A percentile compares a stretch with the other conserved stretches of the same genome.
phyloP scores from a whole-genome alignment of 1,284 basidiomycete species.

The Cerioporus squamosus region DNA sequence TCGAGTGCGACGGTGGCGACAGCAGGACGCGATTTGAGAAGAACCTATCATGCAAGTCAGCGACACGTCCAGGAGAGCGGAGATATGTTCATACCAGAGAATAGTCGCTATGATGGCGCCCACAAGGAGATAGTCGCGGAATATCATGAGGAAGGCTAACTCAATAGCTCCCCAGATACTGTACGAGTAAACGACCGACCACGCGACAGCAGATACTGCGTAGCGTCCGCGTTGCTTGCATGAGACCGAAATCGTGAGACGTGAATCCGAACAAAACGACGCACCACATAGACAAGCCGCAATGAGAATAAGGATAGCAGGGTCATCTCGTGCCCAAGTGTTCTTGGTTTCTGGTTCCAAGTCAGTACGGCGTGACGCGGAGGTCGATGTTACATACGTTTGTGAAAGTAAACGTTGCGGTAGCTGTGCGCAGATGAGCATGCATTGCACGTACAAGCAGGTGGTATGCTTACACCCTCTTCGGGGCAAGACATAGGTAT shows the following conservation, averaged over 20 bases:
- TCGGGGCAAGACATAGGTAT: constrained; percentile 88
- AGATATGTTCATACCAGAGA: constrained; percentile 63
- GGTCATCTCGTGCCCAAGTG: constrained; percentile 95
- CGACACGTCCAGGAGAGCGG: not conserved
- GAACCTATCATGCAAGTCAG: constrained; percentile 48
- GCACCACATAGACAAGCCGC: constrained; percentile 75
- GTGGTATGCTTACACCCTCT: constrained; percentile 76
- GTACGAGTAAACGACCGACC: constrained; percentile 85
- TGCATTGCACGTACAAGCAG: constrained; percentile 3
- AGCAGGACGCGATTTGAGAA: constrained; percentile 74
- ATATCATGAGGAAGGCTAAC: constrained; percentile 80
- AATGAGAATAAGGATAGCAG: constrained; percentile 88
- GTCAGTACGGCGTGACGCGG: not conserved
- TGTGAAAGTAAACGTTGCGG: constrained; percentile 91
- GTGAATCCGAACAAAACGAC: constrained; percentile 22
- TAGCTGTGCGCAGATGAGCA: constrained; percentile 47
- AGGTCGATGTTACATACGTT: constrained; percentile 57
- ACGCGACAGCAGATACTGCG: constrained; percentile 77
- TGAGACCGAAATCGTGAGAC: not conserved
- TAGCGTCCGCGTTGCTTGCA: constrained; percentile 2
- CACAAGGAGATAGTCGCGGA: constrained; percentile 84
- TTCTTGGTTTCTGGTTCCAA: constrained; percentile 87
- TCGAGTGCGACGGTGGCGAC: constrained; percentile 75
- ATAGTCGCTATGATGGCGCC: constrained; percentile 77
- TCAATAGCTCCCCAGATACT: constrained; percentile 57